Percentiles rank a stretch among this genome's conserved stretches.
Conservation (phyloP, 2,329 filamentous ascomycete genomes). For the Cordyceps farinosa region DNA sequence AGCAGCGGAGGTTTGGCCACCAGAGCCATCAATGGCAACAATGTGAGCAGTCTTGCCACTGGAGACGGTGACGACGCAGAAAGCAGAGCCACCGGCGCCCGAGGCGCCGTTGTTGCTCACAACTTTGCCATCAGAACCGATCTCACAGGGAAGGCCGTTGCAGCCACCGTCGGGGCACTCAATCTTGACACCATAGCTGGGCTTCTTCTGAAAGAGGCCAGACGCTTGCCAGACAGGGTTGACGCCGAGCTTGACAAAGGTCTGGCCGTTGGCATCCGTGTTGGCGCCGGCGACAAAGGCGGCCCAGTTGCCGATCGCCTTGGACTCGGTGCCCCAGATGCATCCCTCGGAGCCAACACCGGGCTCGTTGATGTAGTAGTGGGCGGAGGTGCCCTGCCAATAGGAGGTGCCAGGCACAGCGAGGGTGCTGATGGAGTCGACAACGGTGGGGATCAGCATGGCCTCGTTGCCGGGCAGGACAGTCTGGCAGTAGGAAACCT, state of each 20-base stretch:
- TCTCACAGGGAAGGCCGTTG: conserved; percentile 70
- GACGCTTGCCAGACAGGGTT: conserved; percentile 69
- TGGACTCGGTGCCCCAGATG: conserved; percentile 62
- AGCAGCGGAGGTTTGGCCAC: conserved; percentile 18
- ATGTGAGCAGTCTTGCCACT: conserved; percentile 64
- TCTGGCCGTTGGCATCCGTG: conserved; percentile 59
- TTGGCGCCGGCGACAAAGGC: conserved; percentile 76
- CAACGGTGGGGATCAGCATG: conserved; percentile 76
- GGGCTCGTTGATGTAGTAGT: conserved; percentile 77
- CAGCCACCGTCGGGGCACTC: conserved; percentile 64
- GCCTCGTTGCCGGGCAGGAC: conserved; percentile 75
- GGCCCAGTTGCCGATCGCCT: conserved; percentile 71
- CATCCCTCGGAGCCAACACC: conserved; percentile 63
- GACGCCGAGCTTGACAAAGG: conserved; percentile 72
- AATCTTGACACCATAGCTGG: conserved; percentile 66
- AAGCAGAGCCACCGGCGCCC: conserved; percentile 65
- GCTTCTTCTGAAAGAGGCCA: conserved; percentile 52
- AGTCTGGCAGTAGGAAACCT: conserved; percentile 74
- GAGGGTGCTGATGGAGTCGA: conserved; percentile 53
- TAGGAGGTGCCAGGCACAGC: conserved; percentile 68
- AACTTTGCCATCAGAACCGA: conserved; percentile 63
- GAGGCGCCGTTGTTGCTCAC: conserved; percentile 48
- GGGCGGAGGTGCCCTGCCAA: conserved; percentile 69
- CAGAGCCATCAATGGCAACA: conserved; percentile 50
- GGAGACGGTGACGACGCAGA: conserved; percentile 74